Base-by-base conservation (phyloP, 176 grass and related monocot genomes). In the Eragrostis nindensis region DNA sequence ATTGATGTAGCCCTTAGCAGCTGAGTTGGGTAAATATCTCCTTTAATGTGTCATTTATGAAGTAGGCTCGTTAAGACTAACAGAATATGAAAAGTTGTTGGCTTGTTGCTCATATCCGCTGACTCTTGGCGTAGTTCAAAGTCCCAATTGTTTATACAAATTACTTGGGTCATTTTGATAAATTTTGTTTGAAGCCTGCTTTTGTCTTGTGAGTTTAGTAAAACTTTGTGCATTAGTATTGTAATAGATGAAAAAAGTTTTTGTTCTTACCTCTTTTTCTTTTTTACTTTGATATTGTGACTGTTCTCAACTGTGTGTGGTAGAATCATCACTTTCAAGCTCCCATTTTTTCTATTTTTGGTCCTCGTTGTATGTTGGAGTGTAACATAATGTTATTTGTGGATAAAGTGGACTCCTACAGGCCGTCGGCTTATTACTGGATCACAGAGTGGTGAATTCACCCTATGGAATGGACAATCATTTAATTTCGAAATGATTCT, bases 401-500 rank as follows among this genome's bases (percentile, higher is more conserved):
- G 59, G 43, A 71, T 93, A 71, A 88, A 99, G 96, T 99, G 96
- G 96, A 95, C 92, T 57, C 92, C 96, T 73, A 95, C 92, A 77
- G 96, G 96, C 7, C 92, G 89, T 12, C 96, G 96, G 80, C 96
- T 99, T 83, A 99, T 99, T 83, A 99, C 96, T 64, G 96, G 96
- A 71, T 99, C 96, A 48, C 90, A 94, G 17, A 99, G 96, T 59
- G 96, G 96, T 75, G 96, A 99, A 89, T 99, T 99, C 70, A 99
- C 96, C 43, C 73, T 99, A 62, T 99, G 96, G 96, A 99, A 99
- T 91, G 96, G 96, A 5, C 96, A 99, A 85, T 99, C 96, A 86
- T 99, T 99, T 87, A 99, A 99, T 74, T 99, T 99, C 83, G 96
- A 99, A 84, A 99, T 99, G 92, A 99, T 99, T 82, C 96, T 99